phyloP scores from a whole-genome alignment of 177 flowering plant species.

The Tripterygium wilfordii region DNA sequence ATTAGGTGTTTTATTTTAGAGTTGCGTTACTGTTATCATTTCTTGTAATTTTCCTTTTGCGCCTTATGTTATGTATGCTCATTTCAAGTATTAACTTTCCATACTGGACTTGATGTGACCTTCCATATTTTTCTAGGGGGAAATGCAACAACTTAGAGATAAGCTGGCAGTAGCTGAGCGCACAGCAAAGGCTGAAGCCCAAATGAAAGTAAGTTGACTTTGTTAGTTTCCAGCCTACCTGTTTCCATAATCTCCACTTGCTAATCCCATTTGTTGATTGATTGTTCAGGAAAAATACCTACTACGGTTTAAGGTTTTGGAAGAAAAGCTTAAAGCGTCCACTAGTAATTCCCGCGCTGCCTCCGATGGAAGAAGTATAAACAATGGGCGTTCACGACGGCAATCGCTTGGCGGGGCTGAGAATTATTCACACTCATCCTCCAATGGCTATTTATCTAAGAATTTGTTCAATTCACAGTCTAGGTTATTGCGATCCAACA shows the following conservation, averaged over 20 bases:
- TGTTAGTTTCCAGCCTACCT: neutral
- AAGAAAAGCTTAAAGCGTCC: constrained; percentile 61
- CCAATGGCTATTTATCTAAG: constrained; percentile 61
- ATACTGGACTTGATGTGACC: no score
- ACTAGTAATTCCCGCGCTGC: constrained; percentile 28
- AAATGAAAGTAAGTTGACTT: constrained; percentile 49
- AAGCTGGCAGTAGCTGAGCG: constrained; percentile 73
- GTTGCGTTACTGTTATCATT: no score
- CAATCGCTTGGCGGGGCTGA: constrained; percentile 87
- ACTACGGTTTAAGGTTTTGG: constrained; percentile 67
- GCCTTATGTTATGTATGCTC: no score
- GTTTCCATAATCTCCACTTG: no score
- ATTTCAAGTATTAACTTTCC: no score
- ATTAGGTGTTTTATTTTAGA: no score
- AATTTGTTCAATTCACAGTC: constrained; percentile 41
- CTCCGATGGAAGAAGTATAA: constrained; percentile 50
- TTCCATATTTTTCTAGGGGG: no score
- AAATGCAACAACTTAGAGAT: constrained; percentile 87
- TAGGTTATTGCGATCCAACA: constrained; percentile 41
- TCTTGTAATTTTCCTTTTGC: no score
- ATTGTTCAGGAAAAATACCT: constrained; percentile 60
- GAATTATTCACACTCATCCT: constrained; percentile 43
- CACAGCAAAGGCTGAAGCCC: constrained; percentile 77
- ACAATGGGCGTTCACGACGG: constrained; percentile 77
- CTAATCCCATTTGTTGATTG: neutral